Base-by-base conservation (phyloP, 768 basidiomycete genomes). In the Hypholoma sublateritium region DNA sequence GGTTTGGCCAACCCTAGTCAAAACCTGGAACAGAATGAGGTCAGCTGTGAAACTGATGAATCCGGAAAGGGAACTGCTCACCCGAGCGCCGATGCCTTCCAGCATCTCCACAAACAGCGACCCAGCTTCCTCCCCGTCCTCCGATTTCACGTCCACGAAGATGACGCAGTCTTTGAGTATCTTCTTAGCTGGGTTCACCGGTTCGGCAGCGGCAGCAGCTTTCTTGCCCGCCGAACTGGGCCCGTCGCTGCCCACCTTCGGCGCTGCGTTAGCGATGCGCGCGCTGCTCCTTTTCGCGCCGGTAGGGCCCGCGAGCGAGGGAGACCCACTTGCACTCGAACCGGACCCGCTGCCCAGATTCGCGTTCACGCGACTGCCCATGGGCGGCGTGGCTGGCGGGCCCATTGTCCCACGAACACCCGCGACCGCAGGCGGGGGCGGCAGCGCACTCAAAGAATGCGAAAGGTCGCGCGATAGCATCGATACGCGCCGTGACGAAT, bases 121-220 rank as follows among this genome's bases (percentile, higher is more conserved):
- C 0, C 90, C 87, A 0, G 90, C 91, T 64, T 95, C 88, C 42
- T 89, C 87, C 1, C 91, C 88, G 53, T 88, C 86, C 52, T 92
- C 91, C 0, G 89, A 92, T 56, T 87, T 85, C 24, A 96, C 91
- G 66, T 95, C 94, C 47, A 95, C 93, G 63, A 91, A 95, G 8
- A 93, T 85, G 1, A 81, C 79, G 54, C 93, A 94, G 12, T 84
- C 82, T 54, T 86, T 84, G 57, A 95, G 74, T 35, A 89, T 77
- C 49, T 80, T 81, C 59, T 87, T 65, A 58, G 55, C 65, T 46
- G 67, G 64, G 47, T 67, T 71, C 34, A 60, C 49, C 36, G 65
- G 59, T 1, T 58, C 56, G 16, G 56, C 43, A 28, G 60, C 65
- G 21, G 61, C 46, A 25, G 56, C 51, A 4, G 37, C 59, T 53